These are phyloP conservation scores for Tuber aestivum DNA, from an alignment of 495 filamentous ascomycete genomes.

Conservation along the genomic window DNA sequence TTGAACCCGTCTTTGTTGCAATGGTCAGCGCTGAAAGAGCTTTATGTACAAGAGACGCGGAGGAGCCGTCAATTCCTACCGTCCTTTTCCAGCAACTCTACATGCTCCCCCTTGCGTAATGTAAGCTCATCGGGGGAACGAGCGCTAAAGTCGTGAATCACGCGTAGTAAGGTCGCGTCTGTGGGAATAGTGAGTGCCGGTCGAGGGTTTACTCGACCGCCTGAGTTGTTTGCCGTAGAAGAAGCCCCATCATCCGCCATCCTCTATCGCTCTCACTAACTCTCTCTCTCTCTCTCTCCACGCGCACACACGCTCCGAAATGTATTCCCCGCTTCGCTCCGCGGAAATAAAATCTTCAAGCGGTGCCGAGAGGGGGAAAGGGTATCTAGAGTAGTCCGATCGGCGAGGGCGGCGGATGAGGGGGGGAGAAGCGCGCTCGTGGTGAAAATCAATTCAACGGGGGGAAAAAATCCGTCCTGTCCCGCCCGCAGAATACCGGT, in stretches of 20 bases:
- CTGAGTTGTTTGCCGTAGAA: background rate
- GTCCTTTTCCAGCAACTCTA: constrained; percentile 77
- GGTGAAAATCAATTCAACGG: background rate
- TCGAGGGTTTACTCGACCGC: constrained; percentile 4
- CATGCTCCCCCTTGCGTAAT: constrained; percentile 76
- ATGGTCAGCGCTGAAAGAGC: constrained; percentile 39
- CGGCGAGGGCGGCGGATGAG: constrained; percentile 7
- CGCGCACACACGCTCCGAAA: background rate
- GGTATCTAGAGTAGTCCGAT: background rate
- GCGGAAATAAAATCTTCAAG: background rate
- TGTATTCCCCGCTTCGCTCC: background rate
- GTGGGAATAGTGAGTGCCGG: constrained; percentile 26
- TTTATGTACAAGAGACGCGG: constrained; percentile 48
- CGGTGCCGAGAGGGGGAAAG: background rate
- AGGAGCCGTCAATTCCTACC: constrained; percentile 40
- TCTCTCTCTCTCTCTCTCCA: constrained; percentile 9
- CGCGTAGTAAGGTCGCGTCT: constrained; percentile 26
- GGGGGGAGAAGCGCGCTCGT: constrained; percentile 8
- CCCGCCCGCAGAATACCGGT: background rate
- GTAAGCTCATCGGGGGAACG: constrained; percentile 89
- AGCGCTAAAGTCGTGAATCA: constrained; percentile 71
- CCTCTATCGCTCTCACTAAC: constrained; percentile 8
- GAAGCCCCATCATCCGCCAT: constrained; percentile 11
- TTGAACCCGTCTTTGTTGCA: constrained; percentile 72
- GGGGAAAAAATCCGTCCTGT: background rate